A percentile compares a stretch with the other conserved stretches of the same genome.
Conservation (phyloP, 495 filamentous ascomycete species). For the Aspergillus sclerotiicarbonarius region DNA sequence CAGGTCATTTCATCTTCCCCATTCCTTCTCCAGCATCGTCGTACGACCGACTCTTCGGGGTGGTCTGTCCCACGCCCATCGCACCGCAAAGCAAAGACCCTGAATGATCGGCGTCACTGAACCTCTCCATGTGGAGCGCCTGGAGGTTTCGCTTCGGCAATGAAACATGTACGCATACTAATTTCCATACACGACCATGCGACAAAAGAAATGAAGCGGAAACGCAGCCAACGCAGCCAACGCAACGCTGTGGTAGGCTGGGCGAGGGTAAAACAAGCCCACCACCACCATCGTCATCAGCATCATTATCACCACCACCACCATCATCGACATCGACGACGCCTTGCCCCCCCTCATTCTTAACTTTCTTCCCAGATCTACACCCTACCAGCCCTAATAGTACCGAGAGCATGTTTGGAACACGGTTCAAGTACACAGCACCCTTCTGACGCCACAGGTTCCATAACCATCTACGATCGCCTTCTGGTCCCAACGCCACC, state of each 20-base stretch:
- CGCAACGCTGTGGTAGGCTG: constrained; percentile 1
- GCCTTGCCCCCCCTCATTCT: neutral
- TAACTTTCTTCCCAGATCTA: neutral
- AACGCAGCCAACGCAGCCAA: neutral
- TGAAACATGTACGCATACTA: constrained; percentile 16
- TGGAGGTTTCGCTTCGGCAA: constrained; percentile 12
- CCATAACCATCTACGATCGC: constrained; percentile 6
- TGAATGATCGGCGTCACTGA: constrained; percentile 16
- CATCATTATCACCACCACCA: constrained; percentile 2
- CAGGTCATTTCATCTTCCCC: constrained; percentile 4
- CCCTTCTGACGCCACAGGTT: constrained; percentile 5
- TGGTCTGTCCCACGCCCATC: constrained; percentile 15
- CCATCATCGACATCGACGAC: neutral
- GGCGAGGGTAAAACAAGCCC: neutral
- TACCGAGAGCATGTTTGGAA: neutral
- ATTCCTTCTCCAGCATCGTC: neutral
- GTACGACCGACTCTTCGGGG: constrained; percentile 3
- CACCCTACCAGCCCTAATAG: neutral
- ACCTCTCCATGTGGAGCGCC: constrained; percentile 17
- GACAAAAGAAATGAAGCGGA: neutral
- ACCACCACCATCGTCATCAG: neutral
- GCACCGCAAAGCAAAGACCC: constrained; percentile 15
- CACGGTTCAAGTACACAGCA: neutral
- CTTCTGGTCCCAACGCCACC: constrained; percentile 14
- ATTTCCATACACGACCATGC: neutral